Percentiles rank a stretch among this genome's conserved stretches.
These are phyloP conservation scores for Candida pseudoglaebosa DNA, from an alignment of 805 yeast species.

Conservation along the genomic window DNA sequence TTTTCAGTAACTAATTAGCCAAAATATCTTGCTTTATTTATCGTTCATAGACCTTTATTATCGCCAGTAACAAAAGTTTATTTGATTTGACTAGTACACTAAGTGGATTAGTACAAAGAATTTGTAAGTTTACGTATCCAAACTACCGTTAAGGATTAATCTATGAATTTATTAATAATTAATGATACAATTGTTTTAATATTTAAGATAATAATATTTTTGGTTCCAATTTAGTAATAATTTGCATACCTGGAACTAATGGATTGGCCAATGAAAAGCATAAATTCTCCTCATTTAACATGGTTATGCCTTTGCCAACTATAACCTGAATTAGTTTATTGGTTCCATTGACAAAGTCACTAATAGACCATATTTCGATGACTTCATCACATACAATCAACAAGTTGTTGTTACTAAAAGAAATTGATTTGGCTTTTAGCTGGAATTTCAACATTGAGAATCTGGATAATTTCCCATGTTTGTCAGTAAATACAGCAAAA, in stretches of 20 bases:
- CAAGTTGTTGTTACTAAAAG: conserved; percentile 30
- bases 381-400: conserved; percentile 58
- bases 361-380: conserved; percentile 64
- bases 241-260: conserved; percentile 53
- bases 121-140: too few species aligned
- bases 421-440: conserved; percentile 33
- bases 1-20: background rate
- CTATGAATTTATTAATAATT: background rate
- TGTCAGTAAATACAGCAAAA: conserved; percentile 63
- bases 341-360: conserved; percentile 39
- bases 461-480: conserved; percentile 50
- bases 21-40: background rate
- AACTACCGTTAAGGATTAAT: too few species aligned
- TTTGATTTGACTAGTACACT: too few species aligned
- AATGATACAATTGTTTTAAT: background rate
- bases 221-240: conserved; percentile 35
- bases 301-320: conserved; percentile 59
- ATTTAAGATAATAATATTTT: background rate
- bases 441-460: conserved; percentile 41
- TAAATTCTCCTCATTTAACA: conserved; percentile 20
- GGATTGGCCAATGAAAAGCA: conserved; percentile 61
- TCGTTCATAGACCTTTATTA: too few species aligned
- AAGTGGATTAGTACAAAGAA: too few species aligned
- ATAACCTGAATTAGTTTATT: conserved; percentile 62
- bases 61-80: too few species aligned